These are phyloP conservation scores for Daedalea quercina DNA, from an alignment of 768 basidiomycete species.

Conservation along the genomic window DNA sequence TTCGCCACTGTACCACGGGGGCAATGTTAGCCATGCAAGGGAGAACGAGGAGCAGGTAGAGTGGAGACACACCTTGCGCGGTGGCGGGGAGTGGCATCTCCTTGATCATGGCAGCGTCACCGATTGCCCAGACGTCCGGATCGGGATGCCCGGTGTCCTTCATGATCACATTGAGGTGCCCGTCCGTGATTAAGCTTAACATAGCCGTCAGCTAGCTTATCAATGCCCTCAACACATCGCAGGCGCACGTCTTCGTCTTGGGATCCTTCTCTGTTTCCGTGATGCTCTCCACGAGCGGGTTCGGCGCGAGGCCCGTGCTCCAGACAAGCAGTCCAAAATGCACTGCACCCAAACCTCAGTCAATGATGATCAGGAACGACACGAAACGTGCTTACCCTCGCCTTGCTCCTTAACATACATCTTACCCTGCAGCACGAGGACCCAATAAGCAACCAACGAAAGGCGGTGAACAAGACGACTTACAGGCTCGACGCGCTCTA, in stretches of 20 bases:
- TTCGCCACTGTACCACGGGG: slow-evolving; percentile 53
- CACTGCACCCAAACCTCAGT: slow-evolving; percentile 40
- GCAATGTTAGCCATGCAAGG: neutral
- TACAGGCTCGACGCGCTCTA: slow-evolving; percentile 60
- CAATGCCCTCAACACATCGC: neutral
- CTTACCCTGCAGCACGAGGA: slow-evolving; percentile 38
- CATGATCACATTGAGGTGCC: slow-evolving; percentile 55
- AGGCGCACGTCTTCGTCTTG: slow-evolving; percentile 45
- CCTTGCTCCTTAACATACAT: slow-evolving; percentile 68
- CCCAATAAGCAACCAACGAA: neutral
- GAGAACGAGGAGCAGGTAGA: slow-evolving; percentile 3
- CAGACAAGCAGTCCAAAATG: slow-evolving; percentile 81
- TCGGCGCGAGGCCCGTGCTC: slow-evolving; percentile 81
- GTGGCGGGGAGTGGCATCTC: slow-evolving; percentile 68
- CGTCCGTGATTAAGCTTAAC: slow-evolving; percentile 40
- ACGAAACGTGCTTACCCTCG: slow-evolving; percentile 39
- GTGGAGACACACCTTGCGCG: slow-evolving; percentile 54
- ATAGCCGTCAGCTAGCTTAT: neutral
- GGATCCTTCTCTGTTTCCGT: slow-evolving; percentile 53
- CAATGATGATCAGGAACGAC: neutral
- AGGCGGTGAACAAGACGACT: neutral
- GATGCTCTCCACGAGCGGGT: slow-evolving; percentile 66
- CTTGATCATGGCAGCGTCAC: slow-evolving; percentile 64
- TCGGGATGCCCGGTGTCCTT: slow-evolving; percentile 42
- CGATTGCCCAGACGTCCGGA: slow-evolving; percentile 74